Evolutionary conservation across 495 filamentous ascomycete species (phyloP).

Genomic region (Oidiodendron maius): DNA sequence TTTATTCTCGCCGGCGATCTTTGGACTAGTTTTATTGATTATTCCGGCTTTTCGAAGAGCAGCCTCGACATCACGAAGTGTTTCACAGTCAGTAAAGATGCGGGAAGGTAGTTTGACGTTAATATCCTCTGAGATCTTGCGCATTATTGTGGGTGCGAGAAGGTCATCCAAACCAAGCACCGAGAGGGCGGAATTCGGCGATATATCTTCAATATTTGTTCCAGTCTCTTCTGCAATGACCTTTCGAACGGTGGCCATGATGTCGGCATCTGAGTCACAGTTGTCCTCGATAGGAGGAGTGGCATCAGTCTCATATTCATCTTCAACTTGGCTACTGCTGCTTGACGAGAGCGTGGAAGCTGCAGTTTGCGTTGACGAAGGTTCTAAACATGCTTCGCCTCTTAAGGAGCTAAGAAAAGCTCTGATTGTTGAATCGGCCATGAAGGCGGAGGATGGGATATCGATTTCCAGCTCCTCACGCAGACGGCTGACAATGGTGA

Average conservation of each 20-base stretch:
- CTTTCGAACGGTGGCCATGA: neutral
- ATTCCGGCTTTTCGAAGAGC: too few species aligned
- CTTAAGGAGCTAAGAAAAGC: neutral
- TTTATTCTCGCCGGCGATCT: neutral
- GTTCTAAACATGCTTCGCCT: neutral
- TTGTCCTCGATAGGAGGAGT: too few species aligned
- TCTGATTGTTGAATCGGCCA: neutral
- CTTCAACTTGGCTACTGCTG: too few species aligned
- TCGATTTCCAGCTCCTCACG: constrained; percentile 52
- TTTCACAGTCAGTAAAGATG: constrained; percentile 24
- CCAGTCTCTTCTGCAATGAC: constrained; percentile 2
- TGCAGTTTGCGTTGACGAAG: neutral
- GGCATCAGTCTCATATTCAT: neutral
- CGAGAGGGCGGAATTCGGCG: constrained; percentile 37
- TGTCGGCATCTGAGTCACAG: neutral
- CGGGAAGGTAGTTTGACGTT: constrained; percentile 35
- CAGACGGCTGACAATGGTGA: constrained; percentile 46
- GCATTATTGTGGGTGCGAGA: constrained; percentile 47
- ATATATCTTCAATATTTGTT: constrained; percentile 26
- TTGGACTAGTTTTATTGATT: neutral
- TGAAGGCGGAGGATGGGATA: neutral
- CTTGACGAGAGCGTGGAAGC: too few species aligned
- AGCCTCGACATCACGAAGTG: constrained; percentile 35
- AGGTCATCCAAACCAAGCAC: constrained; percentile 54
- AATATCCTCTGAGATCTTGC: constrained; percentile 51